Base-by-base conservation (phyloP, 2,329 filamentous ascomycete species). In the Rasamsonia emersonii region DNA sequence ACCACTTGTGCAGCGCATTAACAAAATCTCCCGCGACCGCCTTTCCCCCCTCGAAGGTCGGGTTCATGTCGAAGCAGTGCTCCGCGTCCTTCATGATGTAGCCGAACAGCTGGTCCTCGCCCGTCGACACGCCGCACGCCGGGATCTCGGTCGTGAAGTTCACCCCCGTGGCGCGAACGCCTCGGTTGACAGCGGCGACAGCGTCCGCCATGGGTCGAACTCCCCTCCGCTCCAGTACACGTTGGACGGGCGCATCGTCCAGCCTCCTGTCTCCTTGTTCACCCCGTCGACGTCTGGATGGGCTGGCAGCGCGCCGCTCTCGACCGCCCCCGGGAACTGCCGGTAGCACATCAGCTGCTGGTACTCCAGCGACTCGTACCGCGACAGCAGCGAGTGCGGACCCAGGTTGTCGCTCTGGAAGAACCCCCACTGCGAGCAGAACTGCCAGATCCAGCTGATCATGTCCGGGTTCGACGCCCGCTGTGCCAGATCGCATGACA, bases 351-450 rank as follows among this genome's bases (percentile, higher is more conserved):
- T 51, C 24, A 62, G 53, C 28, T 61, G 54, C 35, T 62, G 54
- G 41, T 68, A 63, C 5, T 56, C 37, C 9, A 67, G 53, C 11
- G 58, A 61, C 41, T 68, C 64, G 42, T 62, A 70, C 19, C 55
- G 59, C 10, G 65, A 68, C 16, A 68, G 50, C 6, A 73, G 49
- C 20, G 66, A 59, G 35, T 65, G 58, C 11, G 53, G 45, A n/a
- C 67, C 66, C 1, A 62, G 46, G 41, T 73, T 73, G 19, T 64
- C 59, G 31, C 56, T 56, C 44, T 68, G 65, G 44, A 63, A 67
- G 47, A 56, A 71, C 7, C 68, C 70, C 62, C 62, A 71, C 44
- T 73, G 59, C 2, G 62, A 67, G 47, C 70, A 73, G 44, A 64
- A 67, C 42, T 73, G 67, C 65, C 67, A 71, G 1, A 52, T 61